Base-by-base conservation (phyloP, 371 early-diverging fungal genomes). In the Mucor saturninus region DNA sequence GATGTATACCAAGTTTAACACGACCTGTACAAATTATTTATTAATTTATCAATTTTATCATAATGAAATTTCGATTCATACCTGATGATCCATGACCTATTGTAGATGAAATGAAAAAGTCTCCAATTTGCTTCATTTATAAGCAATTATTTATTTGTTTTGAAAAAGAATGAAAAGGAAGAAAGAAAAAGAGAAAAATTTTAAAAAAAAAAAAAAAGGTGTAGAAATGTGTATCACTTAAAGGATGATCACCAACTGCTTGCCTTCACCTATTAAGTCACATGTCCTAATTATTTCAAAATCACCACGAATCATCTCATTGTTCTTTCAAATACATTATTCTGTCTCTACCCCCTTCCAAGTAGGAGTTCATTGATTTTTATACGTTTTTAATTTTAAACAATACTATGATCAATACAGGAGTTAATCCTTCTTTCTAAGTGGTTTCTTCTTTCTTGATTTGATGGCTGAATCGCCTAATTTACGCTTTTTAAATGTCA, bases 401-500 rank as follows among this genome's bases (percentile, higher is more conserved):
- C 7, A 46, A 21, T 5, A 46, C 46, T 46, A 43, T 43, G 35
- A 35, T 35, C 35, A 35, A 35, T 35, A 35, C 35, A 35, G 35
- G 35, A 35, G 35, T 51, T 56, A 67, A 29, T 67, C 65, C 50
- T 64, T 69, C 51, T 69, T 69, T 60, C 69, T 42, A 43, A 65
- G 58, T 8, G 65, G 54, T 39, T 61, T 69, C 39, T 69, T 69
- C 32, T 69, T 65, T 49, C 61, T 64, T 26, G 64, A 52, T 35
- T 65, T 69, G 11, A 32, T 29, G 13, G 11, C 38, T 15, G 39
- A 45, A 29, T 43, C 54, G 9, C 45, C 64, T 21, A 64, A 31
- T 69, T 83, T 86, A 40, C 86, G 73, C 62, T 86, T 86, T 67
- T 84, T 86, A 61, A 86, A 86, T 14, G 83, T 61, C 1, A 76